A percentile compares a stretch with the other conserved stretches of the same genome.
Conservation (phyloP, 1,284 basidiomycete genomes). For the Heliocybe sulcata region DNA sequence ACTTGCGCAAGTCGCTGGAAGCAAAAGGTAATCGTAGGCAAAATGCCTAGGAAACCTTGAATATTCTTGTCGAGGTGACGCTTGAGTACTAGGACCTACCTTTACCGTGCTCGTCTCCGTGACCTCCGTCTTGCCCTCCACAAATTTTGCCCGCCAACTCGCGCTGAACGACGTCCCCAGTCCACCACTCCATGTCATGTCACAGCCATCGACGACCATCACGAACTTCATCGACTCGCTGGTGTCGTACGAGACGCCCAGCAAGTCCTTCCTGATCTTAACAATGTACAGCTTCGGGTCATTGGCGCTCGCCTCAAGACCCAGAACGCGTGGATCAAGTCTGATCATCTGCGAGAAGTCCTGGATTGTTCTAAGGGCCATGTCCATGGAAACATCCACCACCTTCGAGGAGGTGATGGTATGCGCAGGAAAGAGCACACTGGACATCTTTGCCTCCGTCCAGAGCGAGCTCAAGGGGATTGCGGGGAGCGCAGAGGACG, state of each 20-base stretch:
- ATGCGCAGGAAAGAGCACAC: slow-evolving; percentile 11
- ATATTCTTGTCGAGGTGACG: background rate
- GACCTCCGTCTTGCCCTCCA: slow-evolving; percentile 17
- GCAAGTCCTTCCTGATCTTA: slow-evolving; percentile 22
- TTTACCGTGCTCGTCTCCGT: slow-evolving; percentile 18
- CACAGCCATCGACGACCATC: slow-evolving; percentile 22
- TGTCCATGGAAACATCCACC: slow-evolving; percentile 17
- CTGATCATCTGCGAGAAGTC: slow-evolving; percentile 24
- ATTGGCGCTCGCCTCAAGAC: slow-evolving; percentile 16
- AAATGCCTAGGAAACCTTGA: slow-evolving; percentile 10
- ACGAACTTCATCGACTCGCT: slow-evolving; percentile 21
- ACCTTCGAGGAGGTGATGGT: slow-evolving; percentile 17
- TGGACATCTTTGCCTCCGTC: background rate
- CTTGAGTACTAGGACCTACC: slow-evolving; percentile 14
- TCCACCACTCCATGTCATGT: slow-evolving; percentile 22
- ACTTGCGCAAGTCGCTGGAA: slow-evolving; percentile 16
- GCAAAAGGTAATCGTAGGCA: slow-evolving; percentile 20
- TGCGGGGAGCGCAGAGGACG: background rate
- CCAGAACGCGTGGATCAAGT: slow-evolving; percentile 27
- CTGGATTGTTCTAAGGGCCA: slow-evolving; percentile 24
- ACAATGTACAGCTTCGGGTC: slow-evolving; percentile 24
- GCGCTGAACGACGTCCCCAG: slow-evolving; percentile 23
- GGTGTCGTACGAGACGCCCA: slow-evolving; percentile 17
- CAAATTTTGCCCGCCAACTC: slow-evolving; percentile 18
- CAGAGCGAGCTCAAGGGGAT: background rate